Base-by-base conservation (phyloP, 2,329 filamentous ascomycete species). In the Nemania sp. region DNA sequence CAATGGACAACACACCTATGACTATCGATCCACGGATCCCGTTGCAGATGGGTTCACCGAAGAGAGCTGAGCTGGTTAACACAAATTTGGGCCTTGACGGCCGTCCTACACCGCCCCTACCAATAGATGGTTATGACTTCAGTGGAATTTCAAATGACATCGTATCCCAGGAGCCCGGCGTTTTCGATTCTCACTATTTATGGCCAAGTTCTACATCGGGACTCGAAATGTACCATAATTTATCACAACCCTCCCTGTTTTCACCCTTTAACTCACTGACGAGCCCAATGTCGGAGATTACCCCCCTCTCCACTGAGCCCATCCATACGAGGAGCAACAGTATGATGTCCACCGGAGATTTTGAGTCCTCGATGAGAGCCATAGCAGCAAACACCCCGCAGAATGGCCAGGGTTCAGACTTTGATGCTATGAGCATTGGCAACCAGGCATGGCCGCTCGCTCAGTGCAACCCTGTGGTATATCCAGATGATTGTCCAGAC, bases 401-500 rank as follows among this genome's bases (percentile, higher is more conserved):
- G 1, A 70, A 72, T 12, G 63, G 63, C 7, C 64, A 63, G n/a
- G 72, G 76, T 6, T 68, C 73, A 6, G 77, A 80, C 52, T 77
- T 77, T 34, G 73, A 77, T 40, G 75, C 73, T 1, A 73, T 80
- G 12, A 70, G 79, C 11, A 74, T 73, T 1, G 74, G 77, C 1
- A 78, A 81, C 58, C 72, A 72, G 1, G 75, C 73, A 0, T 82
- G 79, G 79, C 78, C 78, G 11, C 62, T 81, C 24, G 79, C 78
- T 3, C 72, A 77, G 15, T 81, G 79, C 63, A 81, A 77, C 52
- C 75, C 73, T 1, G 72, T 72, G 2, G 67, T 73, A 11, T 77
- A 71, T 57, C 76, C 77, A 0, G 73, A 70, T 2, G 65, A 70
- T 1, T 80, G 78, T 45, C 77, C 76, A 0, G 72, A 75, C 4